Base-by-base conservation (phyloP, 208 protist species). In the Kentomonas sorsogonicus region DNA sequence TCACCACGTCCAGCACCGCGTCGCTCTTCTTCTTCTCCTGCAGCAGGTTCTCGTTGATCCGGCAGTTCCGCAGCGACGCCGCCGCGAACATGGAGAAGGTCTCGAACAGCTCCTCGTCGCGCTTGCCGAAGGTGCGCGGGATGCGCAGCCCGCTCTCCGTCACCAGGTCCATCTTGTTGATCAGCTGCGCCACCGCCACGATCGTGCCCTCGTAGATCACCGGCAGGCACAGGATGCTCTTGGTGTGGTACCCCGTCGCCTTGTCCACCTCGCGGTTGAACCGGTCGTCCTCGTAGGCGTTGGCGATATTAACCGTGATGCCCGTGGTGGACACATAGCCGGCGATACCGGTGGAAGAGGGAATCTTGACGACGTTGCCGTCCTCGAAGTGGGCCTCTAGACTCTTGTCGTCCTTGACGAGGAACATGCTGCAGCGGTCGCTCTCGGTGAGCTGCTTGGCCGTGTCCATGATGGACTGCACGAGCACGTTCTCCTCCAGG, bases 381-480 rank as follows among this genome's bases (percentile, higher is more conserved):
- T 86, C 79, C 60, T 86, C 79, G 63, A 86, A 86, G 66, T 86
- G 72, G 23, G 83, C 77, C 64, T 86, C 63, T 7, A 82, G 63
- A 27, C 45, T 72, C 51, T 81, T 50, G 45, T 80, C 73, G 26
- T 65, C 51, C 44, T 77, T 77, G 23, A 86, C 75, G 57, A 86
- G 60, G 60, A 86, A 86, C 29, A 86, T 77, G 51, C 79, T 86
- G 66, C 79, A 86, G 41, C 79, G 71, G 41, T 81, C 74, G 57
- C 79, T 86, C 59, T 86, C 79, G 23, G 79, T 86, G 55, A 86
- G 66, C 36, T 30, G 61, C 69, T 83, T 86, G 26, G 74, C 79
- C 45, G 79, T 87, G 66, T 83, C 83, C 72, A 87, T 87, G 66
- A 87, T 87, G 16, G 79, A 87, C 50, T 80, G 74, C 39, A 79